A percentile compares a stretch with the other conserved stretches of the same genome.
Conservation (phyloP, 208 protist genomes). For the Giardia duodenalis region DNA sequence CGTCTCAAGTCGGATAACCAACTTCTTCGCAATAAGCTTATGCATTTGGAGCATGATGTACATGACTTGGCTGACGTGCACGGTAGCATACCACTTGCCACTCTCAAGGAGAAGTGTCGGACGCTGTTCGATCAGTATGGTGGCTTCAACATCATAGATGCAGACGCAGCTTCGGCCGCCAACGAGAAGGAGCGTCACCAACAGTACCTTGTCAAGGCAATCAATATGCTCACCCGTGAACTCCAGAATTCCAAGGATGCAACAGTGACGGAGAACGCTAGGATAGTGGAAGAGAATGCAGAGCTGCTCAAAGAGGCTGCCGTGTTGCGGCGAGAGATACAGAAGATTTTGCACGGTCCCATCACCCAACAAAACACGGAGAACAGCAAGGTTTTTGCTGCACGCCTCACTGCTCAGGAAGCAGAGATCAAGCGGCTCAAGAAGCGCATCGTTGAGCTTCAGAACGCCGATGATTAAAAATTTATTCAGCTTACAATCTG, state of each 20-base stretch:
- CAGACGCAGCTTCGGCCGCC: background rate
- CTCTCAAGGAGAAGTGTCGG: background rate
- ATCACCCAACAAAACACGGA: constrained; percentile 20
- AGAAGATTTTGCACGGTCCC: constrained; percentile 20
- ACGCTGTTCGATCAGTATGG: constrained; percentile 8
- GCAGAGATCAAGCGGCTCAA: constrained; percentile 20
- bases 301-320: constrained; percentile 28
- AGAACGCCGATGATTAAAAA: background rate
- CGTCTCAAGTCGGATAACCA: background rate
- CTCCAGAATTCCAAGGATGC: background rate
- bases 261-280: background rate
- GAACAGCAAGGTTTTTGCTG: background rate
- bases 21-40: background rate
- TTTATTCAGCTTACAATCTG: no score
- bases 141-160: background rate
- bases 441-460: constrained; percentile 13
- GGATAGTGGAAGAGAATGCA: constrained; percentile 21
- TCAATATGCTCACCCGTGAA: background rate
- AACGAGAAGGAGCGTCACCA: constrained; percentile 9
- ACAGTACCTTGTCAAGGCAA: constrained; percentile 1
- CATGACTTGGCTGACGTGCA: background rate
- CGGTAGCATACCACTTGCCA: background rate
- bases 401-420: background rate
- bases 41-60: background rate
- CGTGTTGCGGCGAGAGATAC: constrained; percentile 15